phyloP scores from a whole-genome alignment of 371 early-diverging fungal genomes.

The Ordospora pajunii region DNA sequence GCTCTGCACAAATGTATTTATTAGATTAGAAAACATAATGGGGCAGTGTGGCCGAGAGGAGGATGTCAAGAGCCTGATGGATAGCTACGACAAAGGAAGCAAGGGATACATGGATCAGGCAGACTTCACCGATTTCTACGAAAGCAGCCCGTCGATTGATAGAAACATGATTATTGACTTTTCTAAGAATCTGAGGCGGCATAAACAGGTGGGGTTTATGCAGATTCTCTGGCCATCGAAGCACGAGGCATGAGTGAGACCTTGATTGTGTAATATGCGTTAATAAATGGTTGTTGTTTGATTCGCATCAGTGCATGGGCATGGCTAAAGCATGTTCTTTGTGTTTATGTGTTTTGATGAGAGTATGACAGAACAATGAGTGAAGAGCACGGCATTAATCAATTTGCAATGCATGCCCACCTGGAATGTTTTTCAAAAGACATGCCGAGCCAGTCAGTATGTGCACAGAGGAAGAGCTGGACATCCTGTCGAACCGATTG shows the following conservation, averaged over 20 bases:
- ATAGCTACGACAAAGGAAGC: slow-evolving; percentile 41
- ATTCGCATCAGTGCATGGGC: no score
- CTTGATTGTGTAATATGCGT: no score
- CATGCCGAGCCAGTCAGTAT: background rate
- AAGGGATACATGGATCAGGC: slow-evolving; percentile 47
- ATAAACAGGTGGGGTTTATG: slow-evolving; percentile 5
- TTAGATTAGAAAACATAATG: slow-evolving; percentile 29
- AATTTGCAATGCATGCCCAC: background rate
- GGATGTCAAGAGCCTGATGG: slow-evolving; percentile 36
- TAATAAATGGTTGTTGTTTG: no score
- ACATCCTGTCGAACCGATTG: background rate
- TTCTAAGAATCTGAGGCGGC: slow-evolving; percentile 31
- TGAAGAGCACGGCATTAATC: no score
- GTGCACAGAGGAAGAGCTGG: background rate
- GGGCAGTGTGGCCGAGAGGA: slow-evolving; percentile 9
- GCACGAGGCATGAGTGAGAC: background rate
- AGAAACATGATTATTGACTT: slow-evolving; percentile 50
- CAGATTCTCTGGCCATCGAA: slow-evolving; percentile 16
- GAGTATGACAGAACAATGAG: no score
- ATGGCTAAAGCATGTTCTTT: no score
- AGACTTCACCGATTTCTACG: slow-evolving; percentile 53
- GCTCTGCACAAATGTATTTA: slow-evolving; percentile 41
- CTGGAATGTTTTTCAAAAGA: slow-evolving; percentile 26
- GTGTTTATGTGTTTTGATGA: no score
- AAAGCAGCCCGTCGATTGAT: slow-evolving; percentile 32